Conservation (phyloP, 768 basidiomycete genomes). For the Russula lepida region DNA sequence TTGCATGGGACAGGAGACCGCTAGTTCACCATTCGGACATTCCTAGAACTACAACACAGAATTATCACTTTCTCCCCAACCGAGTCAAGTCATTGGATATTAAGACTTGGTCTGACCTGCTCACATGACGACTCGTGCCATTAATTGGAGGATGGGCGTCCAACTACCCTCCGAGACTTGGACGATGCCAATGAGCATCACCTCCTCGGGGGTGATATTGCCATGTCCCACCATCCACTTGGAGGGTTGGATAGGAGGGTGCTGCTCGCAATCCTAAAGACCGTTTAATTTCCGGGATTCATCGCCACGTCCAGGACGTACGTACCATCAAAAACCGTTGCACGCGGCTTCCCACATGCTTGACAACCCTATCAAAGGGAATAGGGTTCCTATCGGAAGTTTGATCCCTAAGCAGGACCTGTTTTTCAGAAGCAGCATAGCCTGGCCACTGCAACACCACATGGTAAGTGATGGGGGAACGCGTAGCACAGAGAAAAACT, state of each 20-base stretch:
- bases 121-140: background rate
- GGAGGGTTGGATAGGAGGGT: background rate
- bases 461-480: background rate
- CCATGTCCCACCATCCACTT: background rate
- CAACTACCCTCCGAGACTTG: constrained; percentile 16
- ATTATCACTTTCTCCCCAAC: no score
- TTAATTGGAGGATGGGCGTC: constrained; percentile 17
- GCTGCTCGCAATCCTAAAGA: constrained; percentile 4
- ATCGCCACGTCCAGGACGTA: background rate
- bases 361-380: constrained; percentile 2
- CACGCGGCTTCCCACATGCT: constrained; percentile 10
- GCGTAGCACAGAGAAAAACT: background rate
- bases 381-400: background rate
- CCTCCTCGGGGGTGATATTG: constrained; percentile 8
- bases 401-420: constrained; percentile 6
- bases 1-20: no score
- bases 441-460: constrained; percentile 9
- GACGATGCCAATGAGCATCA: constrained; percentile 15
- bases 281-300: background rate
- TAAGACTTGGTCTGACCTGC: background rate
- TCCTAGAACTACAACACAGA: background rate
- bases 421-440: constrained; percentile 1
- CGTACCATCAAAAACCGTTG: constrained; percentile 1
- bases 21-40: background rate
- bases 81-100: no score